These are phyloP conservation scores for Spiromastix sp. DNA, from an alignment of 2,329 filamentous ascomycete species.

Conservation along the genomic window DNA sequence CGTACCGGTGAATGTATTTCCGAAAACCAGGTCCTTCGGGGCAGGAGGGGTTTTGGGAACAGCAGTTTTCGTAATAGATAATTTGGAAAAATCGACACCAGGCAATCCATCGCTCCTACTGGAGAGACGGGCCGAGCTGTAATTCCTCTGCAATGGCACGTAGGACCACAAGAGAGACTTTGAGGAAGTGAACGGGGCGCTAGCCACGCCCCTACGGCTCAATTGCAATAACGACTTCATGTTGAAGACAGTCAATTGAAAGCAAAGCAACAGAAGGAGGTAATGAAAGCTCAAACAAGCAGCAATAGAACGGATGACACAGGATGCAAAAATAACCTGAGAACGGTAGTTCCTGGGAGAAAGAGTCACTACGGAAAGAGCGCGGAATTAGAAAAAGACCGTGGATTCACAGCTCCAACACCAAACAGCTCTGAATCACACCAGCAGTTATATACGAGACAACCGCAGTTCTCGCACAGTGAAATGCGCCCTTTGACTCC, in stretches of 20 bases:
- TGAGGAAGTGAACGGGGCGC: background rate
- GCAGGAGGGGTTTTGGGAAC: slow-evolving; percentile 65
- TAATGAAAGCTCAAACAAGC: no score
- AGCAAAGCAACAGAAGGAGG: slow-evolving; percentile 1
- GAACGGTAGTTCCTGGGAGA: no score
- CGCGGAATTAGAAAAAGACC: no score
- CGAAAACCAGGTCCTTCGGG: slow-evolving; percentile 78
- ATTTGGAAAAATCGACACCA: slow-evolving; percentile 65
- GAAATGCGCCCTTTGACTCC: no score
- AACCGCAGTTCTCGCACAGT: no score
- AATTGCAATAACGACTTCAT: slow-evolving; percentile 6
- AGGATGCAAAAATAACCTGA: no score
- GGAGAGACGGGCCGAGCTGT: slow-evolving; percentile 28
- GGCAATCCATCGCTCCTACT: slow-evolving; percentile 36
- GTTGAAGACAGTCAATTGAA: no score
- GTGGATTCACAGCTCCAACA: no score
- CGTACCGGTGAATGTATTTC: slow-evolving; percentile 77
- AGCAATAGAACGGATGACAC: no score
- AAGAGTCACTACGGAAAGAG: no score
- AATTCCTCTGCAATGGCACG: slow-evolving; percentile 32
- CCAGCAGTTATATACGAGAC: no score
- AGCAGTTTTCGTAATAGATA: slow-evolving; percentile 63
- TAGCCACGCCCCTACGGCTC: slow-evolving; percentile 1
- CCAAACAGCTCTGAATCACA: no score
- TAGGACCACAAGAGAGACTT: slow-evolving; percentile 1